Evolutionary conservation across 495 filamentous ascomycete species (phyloP).

Genomic region (Glarea lozoyensis): DNA sequence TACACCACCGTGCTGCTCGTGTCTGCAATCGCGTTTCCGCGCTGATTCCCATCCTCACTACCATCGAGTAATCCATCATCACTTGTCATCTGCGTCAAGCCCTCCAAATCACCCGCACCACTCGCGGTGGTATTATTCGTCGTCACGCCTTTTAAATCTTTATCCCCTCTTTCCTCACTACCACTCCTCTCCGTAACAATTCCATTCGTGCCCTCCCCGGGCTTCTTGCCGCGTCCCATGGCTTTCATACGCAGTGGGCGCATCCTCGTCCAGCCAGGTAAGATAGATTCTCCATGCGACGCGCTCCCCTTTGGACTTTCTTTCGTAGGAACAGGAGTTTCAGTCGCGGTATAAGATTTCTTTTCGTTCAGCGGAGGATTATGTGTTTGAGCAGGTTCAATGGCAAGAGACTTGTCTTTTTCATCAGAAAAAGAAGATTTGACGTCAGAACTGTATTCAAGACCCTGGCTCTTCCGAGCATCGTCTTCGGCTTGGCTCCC

Average conservation of each 20-base stretch:
- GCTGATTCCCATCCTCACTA: not conserved
- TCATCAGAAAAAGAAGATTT: no score
- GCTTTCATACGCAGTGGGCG: constrained; percentile 14
- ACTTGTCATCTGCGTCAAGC: constrained; percentile 12
- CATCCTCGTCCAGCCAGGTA: constrained; percentile 21
- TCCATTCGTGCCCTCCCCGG: not conserved
- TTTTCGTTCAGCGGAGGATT: no score
- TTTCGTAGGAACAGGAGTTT: no score
- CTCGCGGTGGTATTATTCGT: constrained; percentile 7
- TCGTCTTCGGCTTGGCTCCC: no score
- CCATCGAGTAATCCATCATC: constrained; percentile 17
- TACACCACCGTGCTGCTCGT: constrained; percentile 30
- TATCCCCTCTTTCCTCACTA: constrained; percentile 7
- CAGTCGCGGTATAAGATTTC: no score
- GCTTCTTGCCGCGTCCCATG: not conserved
- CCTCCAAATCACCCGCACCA: constrained; percentile 12
- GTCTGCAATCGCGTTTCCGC: not conserved
- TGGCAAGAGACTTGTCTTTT: no score
- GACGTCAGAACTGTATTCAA: no score
- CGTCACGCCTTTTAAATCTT: constrained; percentile 10
- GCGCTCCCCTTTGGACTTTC: no score
- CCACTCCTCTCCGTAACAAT: constrained; percentile 1
- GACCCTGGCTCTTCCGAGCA: no score
- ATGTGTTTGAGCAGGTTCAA: no score
- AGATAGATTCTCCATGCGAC: constrained; percentile 3